Percentiles rank a stretch among this genome's conserved stretches.
Evolutionary conservation across 2,329 filamentous ascomycete species (phyloP).

Genomic region (Tricladium varicosporioides): DNA sequence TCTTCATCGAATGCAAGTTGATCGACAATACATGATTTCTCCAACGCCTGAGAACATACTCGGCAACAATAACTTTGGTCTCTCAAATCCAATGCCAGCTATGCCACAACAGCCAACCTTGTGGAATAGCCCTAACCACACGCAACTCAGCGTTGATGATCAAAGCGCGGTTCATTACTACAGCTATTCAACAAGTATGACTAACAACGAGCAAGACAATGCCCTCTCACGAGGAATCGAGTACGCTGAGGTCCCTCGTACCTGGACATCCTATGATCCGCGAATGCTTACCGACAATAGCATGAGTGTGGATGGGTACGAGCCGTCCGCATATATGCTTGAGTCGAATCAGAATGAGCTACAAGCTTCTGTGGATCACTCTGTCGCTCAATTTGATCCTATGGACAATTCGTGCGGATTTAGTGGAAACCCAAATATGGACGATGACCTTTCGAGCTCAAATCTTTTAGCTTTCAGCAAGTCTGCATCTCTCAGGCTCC

Average conservation of each 20-base stretch:
- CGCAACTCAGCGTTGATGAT: conserved; percentile 16
- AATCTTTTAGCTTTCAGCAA: conserved; percentile 9
- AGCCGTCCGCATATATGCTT: conserved; percentile 17
- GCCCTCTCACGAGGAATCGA: conserved; percentile 7
- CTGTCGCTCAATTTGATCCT: conserved; percentile 6
- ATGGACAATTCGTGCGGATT: conserved; percentile 18
- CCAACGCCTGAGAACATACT: conserved; percentile 16
- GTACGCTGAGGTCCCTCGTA: conserved; percentile 21
- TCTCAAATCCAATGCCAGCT: conserved; percentile 17
- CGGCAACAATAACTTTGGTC: conserved; percentile 15
- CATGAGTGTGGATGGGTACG: conserved; percentile 16
- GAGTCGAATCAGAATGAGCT: conserved; percentile 13
- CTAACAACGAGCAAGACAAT: conserved; percentile 15
- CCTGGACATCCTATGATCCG: conserved; percentile 18
- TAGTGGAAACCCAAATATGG: conserved; percentile 22
- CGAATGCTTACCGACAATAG: conserved; percentile 13
- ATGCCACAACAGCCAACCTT: conserved; percentile 19
- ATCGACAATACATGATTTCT: conserved; percentile 25
- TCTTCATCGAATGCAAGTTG: conserved; percentile 23
- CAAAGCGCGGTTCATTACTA: conserved; percentile 22
- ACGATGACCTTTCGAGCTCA: conserved; percentile 10
- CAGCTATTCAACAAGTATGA: conserved; percentile 18
- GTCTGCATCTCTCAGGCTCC: conserved; percentile 11
- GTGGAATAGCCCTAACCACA: conserved; percentile 20
- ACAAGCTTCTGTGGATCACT: not conserved